phyloP scores from a whole-genome alignment of 306 rosid species.

The Medicago truncatula region DNA sequence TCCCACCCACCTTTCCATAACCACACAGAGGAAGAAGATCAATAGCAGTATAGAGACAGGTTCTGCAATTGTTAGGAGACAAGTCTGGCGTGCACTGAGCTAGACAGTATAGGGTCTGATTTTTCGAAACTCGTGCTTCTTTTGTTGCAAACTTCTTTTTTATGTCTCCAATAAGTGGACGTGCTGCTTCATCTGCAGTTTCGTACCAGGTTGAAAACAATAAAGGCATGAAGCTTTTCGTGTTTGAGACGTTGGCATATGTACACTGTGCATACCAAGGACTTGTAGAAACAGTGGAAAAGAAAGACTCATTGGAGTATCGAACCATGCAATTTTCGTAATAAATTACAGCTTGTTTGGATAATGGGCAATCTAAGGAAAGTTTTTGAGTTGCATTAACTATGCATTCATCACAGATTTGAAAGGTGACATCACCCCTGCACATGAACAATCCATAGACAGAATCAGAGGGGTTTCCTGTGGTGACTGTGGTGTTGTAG shows the following conservation, averaged over 20 bases:
- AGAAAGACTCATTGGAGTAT: background rate
- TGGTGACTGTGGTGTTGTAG: background rate
- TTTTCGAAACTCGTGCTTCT: background rate
- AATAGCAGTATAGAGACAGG: background rate
- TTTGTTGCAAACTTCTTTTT: background rate
- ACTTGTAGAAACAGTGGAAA: background rate
- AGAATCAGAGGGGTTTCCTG: background rate
- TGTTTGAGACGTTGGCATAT: background rate
- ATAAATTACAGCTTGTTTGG: background rate
- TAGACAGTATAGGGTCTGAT: background rate
- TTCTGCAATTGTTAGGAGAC: background rate
- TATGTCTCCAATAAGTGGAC: background rate
- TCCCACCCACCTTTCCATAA: background rate
- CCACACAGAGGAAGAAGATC: too few species aligned
- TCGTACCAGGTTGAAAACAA: background rate
- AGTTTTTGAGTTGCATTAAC: background rate
- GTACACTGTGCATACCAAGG: too few species aligned
- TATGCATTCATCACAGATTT: background rate
- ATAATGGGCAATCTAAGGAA: background rate
- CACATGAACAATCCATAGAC: slow-evolving; percentile 3
- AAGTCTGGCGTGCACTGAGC: slow-evolving; percentile 14
- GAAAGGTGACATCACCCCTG: background rate
- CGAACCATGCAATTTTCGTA: background rate
- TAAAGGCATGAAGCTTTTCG: background rate
- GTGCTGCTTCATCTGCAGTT: background rate